Conservation (phyloP, 352 stramenopile genomes). For the Globisporangium yorkense region DNA sequence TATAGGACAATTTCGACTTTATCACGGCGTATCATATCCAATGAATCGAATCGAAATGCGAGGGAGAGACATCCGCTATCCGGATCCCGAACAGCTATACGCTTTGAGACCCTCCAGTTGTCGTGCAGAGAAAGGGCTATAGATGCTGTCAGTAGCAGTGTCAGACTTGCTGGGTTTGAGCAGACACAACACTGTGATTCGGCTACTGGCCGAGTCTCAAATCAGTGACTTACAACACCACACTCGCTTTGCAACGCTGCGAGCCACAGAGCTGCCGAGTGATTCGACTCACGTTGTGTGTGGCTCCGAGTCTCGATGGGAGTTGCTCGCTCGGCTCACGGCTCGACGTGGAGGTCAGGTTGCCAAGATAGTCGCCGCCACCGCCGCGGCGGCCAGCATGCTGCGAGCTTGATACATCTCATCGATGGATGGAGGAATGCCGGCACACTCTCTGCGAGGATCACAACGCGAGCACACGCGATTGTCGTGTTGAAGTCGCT, state of each 20-base stretch:
- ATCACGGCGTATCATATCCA: background rate
- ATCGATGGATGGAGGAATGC: no score
- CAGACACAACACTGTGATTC: background rate
- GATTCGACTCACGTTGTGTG: background rate
- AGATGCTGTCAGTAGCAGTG: background rate
- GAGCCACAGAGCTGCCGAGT: background rate
- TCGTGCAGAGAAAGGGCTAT: background rate
- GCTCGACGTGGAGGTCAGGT: no score
- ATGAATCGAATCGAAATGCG: background rate
- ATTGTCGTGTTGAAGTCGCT: no score
- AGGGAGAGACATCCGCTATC: background rate
- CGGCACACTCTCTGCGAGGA: no score
- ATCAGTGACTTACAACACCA: background rate
- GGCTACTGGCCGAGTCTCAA: background rate
- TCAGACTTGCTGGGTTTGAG: no score
- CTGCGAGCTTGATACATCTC: no score
- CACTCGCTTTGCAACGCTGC: background rate
- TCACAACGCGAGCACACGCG: no score
- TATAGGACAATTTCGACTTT: background rate
- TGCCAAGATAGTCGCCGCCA: no score
- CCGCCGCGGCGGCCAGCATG: no score
- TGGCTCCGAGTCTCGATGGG: background rate
- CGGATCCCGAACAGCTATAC: background rate
- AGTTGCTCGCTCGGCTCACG: no score
- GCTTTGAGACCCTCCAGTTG: background rate